Percentiles rank a stretch among this genome's conserved stretches.
phyloP scores from a whole-genome alignment of 106 monocot genomes.

The Apostasia shenzhenica region DNA sequence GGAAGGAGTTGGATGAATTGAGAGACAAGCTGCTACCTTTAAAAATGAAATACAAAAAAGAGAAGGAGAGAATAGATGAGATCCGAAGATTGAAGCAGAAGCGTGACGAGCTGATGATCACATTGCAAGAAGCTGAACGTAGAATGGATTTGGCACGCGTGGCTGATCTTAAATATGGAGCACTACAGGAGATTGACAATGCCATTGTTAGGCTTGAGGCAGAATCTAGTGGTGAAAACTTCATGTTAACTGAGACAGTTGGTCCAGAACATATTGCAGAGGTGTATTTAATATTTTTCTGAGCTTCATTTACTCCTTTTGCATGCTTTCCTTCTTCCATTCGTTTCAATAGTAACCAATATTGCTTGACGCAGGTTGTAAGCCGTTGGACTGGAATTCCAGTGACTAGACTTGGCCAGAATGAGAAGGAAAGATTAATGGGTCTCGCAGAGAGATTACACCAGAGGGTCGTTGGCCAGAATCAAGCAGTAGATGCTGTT shows the following conservation, averaged over 20 bases:
- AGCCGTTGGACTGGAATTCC: constrained; percentile 92
- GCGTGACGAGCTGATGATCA: constrained; percentile 44
- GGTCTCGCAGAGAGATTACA: constrained; percentile 73
- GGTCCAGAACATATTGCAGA: constrained; percentile 95
- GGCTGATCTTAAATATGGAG: constrained; percentile 74
- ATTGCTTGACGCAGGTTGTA: constrained; percentile 42
- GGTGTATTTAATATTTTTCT: constrained; percentile 19
- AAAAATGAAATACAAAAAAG: constrained; percentile 77
- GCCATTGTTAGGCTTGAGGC: constrained; percentile 75
- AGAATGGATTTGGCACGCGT: constrained; percentile 62
- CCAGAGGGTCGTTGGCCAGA: constrained; percentile 78
- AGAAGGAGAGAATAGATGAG: constrained; percentile 89
- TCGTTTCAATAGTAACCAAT: no score
- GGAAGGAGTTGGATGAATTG: constrained; percentile 57
- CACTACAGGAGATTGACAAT: constrained; percentile 71
- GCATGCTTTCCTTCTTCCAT: no score
- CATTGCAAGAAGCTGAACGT: constrained; percentile 52
- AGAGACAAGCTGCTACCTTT: constrained; percentile 85
- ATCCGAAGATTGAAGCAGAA: constrained; percentile 53
- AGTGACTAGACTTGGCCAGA: constrained; percentile 88
- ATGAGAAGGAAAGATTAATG: constrained; percentile 83
- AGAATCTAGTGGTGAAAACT: constrained; percentile 50
- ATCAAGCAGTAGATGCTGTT: constrained; percentile 76
- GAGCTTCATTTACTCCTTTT: no score
- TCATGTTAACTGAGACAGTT: constrained; percentile 84